Percentiles rank a stretch among this genome's conserved stretches.
Conservation (phyloP, 495 filamentous ascomycete genomes). For the Hypoxylon fuscum region DNA sequence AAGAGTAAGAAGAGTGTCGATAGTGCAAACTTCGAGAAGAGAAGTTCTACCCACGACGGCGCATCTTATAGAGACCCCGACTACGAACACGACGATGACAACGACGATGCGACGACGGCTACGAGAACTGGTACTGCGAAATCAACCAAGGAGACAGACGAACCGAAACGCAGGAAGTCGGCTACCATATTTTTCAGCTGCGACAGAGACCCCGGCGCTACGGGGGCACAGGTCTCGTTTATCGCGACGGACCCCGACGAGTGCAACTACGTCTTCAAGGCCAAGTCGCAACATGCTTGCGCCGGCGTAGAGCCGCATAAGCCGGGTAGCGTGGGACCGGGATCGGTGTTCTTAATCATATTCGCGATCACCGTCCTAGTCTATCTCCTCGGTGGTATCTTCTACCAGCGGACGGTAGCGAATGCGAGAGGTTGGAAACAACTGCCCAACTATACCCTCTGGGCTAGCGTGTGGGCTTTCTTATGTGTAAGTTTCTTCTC, state of each 20-base stretch:
- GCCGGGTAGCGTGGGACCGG: conserved; percentile 77
- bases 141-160: conserved; percentile 49
- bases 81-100: conserved; percentile 52
- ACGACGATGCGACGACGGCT: conserved; percentile 45
- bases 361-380: conserved; percentile 82
- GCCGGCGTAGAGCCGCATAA: conserved; percentile 67
- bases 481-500: conserved; percentile 70
- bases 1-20: conserved; percentile 41
- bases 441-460: conserved; percentile 91
- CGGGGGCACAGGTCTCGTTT: conserved; percentile 74
- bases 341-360: conserved; percentile 93
- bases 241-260: conserved; percentile 83
- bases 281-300: conserved; percentile 87
- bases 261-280: conserved; percentile 97
- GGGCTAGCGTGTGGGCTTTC: conserved; percentile 87
- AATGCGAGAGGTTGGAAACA: conserved; percentile 96
- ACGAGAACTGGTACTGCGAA: conserved; percentile 31
- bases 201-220: conserved; percentile 72
- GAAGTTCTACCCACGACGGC: conserved; percentile 45
- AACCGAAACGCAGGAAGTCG: conserved; percentile 72
- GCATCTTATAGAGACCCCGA: conserved; percentile 49
- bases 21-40: conserved; percentile 21
- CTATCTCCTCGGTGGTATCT: conserved; percentile 90
- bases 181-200: conserved; percentile 93
- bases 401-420: conserved; percentile 94